Conservation (phyloP, 306 rosid genomes). For the Sindora glabra region DNA sequence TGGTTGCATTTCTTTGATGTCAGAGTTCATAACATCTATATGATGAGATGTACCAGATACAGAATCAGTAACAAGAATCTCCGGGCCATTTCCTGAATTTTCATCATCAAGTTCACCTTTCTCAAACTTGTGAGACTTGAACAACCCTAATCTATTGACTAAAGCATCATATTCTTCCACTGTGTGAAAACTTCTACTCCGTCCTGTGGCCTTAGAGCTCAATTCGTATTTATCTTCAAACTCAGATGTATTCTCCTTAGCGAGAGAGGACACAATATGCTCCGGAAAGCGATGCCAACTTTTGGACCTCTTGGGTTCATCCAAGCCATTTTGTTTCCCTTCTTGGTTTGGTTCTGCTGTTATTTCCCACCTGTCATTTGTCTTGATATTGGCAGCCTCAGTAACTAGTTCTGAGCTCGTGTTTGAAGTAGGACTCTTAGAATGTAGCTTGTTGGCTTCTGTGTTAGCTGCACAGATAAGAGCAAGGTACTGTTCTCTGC, state of each 20-base stretch:
- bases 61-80: conserved; percentile 5
- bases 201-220: background rate
- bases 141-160: conserved; percentile 9
- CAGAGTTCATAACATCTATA: conserved; percentile 10
- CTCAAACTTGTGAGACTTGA: background rate
- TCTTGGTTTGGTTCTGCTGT: background rate
- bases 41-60: background rate
- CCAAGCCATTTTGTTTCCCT: conserved; percentile 11
- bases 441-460: conserved; percentile 24
- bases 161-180: conserved; percentile 40
- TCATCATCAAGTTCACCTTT: conserved; percentile 9
- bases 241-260: conserved; percentile 18
- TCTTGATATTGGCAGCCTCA: conserved; percentile 19
- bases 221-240: conserved; percentile 12
- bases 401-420: background rate
- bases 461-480: conserved; percentile 24
- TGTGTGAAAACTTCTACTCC: conserved; percentile 42
- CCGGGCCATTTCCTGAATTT: conserved; percentile 8
- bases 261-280: conserved; percentile 10
- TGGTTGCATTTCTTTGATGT: conserved; percentile 9
- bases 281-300: conserved; percentile 31
- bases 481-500: conserved; percentile 33
- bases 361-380: conserved; percentile 14
- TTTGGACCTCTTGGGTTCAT: conserved; percentile 18
- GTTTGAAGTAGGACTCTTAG: conserved; percentile 22